Conservation (phyloP, 108 stramenopile genomes). For the Skeletonema costatum region DNA sequence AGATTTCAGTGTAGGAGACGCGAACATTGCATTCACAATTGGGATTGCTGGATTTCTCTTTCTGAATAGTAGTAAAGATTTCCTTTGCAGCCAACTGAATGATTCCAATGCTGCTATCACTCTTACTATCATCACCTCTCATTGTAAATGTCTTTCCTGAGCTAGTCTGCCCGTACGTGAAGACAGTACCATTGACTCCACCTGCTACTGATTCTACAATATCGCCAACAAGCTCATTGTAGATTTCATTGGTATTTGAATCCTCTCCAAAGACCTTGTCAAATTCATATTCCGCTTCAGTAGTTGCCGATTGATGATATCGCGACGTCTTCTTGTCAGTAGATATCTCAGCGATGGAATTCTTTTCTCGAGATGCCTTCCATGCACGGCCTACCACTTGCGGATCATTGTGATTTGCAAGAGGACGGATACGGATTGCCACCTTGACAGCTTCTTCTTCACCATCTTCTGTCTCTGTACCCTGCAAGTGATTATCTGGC, state of each 20-base stretch:
- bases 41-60: constrained; percentile 15
- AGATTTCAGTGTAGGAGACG: constrained; percentile 83
- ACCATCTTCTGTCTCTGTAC: neutral
- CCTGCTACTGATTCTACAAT: constrained; percentile 85
- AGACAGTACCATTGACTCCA: constrained; percentile 96
- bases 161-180: constrained; percentile 94
- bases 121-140: constrained; percentile 56
- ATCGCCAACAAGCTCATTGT: constrained; percentile 79
- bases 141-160: constrained; percentile 92
- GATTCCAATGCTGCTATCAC: constrained; percentile 59
- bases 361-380: constrained; percentile 61
- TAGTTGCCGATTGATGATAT: constrained; percentile 6
- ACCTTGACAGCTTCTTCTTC: constrained; percentile 54
- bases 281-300: constrained; percentile 80
- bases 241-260: constrained; percentile 77
- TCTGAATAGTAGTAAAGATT: constrained; percentile 68
- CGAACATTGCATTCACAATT: constrained; percentile 52
- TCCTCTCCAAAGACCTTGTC: constrained; percentile 91
- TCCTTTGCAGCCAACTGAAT: constrained; percentile 82
- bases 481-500: neutral
- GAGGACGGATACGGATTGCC: constrained; percentile 87
- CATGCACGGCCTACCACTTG: constrained; percentile 55
- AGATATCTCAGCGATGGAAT: constrained; percentile 62
- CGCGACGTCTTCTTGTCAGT: constrained; percentile 45
- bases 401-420: constrained; percentile 58